Conservation (phyloP, 257 asterid genomes). For the Salvia hispanica region DNA sequence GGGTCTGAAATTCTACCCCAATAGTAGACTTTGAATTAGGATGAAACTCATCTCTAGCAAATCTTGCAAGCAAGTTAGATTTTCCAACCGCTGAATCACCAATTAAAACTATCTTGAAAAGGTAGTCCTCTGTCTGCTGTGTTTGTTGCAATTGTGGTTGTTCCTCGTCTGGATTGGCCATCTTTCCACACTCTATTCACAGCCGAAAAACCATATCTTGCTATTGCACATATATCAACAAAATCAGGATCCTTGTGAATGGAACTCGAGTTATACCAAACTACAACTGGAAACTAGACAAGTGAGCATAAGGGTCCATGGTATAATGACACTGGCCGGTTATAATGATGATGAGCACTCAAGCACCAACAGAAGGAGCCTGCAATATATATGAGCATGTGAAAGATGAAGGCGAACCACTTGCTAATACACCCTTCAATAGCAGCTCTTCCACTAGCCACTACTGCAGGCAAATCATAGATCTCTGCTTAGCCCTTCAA, state of each 20-base stretch:
- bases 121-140: conserved; percentile 68
- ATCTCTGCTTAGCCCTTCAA: conserved; percentile 23
- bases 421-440: background rate
- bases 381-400: conserved; percentile 25
- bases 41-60: conserved; percentile 91
- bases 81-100: conserved; percentile 99
- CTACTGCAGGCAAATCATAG: conserved; percentile 19
- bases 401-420: conserved; percentile 19
- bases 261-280: conserved; percentile 22
- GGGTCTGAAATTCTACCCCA: conserved; percentile 98
- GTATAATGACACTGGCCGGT: background rate
- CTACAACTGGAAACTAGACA: conserved; percentile 5
- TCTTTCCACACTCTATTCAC: conserved; percentile 41
- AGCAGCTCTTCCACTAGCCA: background rate
- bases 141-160: conserved; percentile 21
- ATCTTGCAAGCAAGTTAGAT: conserved; percentile 93
- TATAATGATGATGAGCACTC: conserved; percentile 24
- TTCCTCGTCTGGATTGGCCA: conserved; percentile 70
- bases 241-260: conserved; percentile 23
- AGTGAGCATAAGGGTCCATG: conserved; percentile 20
- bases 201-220: conserved; percentile 44
- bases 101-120: conserved; percentile 72
- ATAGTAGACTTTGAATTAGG: conserved; percentile 91
- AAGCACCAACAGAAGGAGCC: conserved; percentile 37
- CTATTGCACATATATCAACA: conserved; percentile 23